A percentile compares a stretch with the other conserved stretches of the same genome.
Evolutionary conservation across 768 basidiomycete species (phyloP).

Genomic region (Tylopilus vinaceipallidus): DNA sequence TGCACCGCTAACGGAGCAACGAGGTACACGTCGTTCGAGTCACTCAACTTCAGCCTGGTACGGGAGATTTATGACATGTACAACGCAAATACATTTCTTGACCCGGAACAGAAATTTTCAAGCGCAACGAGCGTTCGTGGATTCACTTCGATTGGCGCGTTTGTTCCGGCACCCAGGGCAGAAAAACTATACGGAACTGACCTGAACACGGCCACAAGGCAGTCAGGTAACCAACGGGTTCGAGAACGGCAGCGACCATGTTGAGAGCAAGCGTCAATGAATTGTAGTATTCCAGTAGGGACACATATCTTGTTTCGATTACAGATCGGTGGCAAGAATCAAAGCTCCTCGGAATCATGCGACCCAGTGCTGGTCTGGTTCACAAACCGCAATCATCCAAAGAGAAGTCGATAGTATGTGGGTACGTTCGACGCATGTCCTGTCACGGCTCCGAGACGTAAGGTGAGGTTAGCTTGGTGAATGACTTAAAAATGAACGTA

Average conservation of each 20-base stretch:
- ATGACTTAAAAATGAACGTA: slow-evolving; percentile 40
- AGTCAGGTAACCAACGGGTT: slow-evolving; percentile 59
- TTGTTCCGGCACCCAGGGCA: slow-evolving; percentile 43
- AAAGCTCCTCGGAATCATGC: too few relatives aligned
- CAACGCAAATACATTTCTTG: too few relatives aligned
- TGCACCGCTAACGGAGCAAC: too few relatives aligned
- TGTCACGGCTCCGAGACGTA: slow-evolving; percentile 58
- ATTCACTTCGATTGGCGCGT: slow-evolving; percentile 46
- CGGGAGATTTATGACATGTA: too few relatives aligned
- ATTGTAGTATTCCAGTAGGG: slow-evolving; percentile 60
- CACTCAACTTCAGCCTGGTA: too few relatives aligned
- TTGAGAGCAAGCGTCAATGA: slow-evolving; percentile 59
- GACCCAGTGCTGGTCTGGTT: too few relatives aligned
- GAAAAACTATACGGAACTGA: slow-evolving; percentile 29
- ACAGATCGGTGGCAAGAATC: slow-evolving; percentile 12
- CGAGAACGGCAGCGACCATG: slow-evolving; percentile 57
- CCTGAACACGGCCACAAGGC: slow-evolving; percentile 65
- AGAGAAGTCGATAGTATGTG: slow-evolving; percentile 60
- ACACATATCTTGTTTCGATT: slow-evolving; percentile 43
- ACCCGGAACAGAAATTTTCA: too few relatives aligned
- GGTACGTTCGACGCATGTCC: slow-evolving; percentile 47
- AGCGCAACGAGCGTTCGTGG: too few relatives aligned
- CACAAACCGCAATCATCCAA: slow-evolving; percentile 47
- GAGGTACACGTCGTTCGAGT: too few relatives aligned
- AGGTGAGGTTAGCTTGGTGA: slow-evolving; percentile 60